Evolutionary conservation across 164 flowering plant species (phyloP), one percentile per base, ranked within the genome.

Genomic region (Aristolochia fimbriata): DNA sequence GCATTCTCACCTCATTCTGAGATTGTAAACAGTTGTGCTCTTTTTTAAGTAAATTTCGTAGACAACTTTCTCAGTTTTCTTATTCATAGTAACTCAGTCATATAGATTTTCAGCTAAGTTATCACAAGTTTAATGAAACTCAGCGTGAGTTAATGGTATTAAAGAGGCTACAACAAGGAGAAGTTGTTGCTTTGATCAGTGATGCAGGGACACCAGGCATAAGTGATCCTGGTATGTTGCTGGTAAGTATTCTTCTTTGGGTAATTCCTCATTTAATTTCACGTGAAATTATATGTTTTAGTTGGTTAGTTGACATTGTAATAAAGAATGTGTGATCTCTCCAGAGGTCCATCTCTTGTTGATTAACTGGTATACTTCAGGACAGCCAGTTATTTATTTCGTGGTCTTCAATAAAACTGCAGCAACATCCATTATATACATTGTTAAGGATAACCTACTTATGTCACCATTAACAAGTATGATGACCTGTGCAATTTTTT

Each of bases 131-230:
- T 70, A 93, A 93, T 74, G 97, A 93, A 72, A 71, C 83, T 57
- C 97, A 85, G 72, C 81, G 99, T 55, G 99, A 80, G 68, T 77
- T 81, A 56, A 61, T 75, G 4, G 81, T 93, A 59, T 66, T 93
- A 46, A 78, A 69, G 62, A 83, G 88, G 71, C 73, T 93, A 71
- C 79, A 76, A 60, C 65, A 78, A 68, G 97, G 96, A 33, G 87
- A 86, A 57, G 69, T 91, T 19, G 83, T 94, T 55, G 99, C 97
- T 13, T 68, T 91, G 56, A 91, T 94, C 54, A 88, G 95, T 80
- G 99, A 94, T 80, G 99, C 99, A 0, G 97, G 99, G 66, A 88
- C 84, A 31, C 99, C 99, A 19, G 90, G 97, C 70, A 90, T 90
- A 53, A 88, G 97, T 74, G 99, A 94, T 76, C 99, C 99, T 58